Evolutionary conservation across 1,139 yeast species (phyloP).

Genomic region (Pichia inconspicua): DNA sequence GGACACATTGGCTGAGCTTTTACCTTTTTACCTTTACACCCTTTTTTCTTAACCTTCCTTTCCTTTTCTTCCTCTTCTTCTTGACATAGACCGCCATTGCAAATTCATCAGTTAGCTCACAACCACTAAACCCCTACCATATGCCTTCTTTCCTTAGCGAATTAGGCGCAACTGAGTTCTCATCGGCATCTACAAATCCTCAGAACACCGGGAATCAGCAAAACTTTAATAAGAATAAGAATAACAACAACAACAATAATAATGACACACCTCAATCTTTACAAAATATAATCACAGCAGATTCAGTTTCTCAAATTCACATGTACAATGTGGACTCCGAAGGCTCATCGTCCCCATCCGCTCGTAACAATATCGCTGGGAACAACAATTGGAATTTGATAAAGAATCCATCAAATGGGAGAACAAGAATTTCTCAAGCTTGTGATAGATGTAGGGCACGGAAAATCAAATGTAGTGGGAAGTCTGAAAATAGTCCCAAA

Average conservation of each 20-base stretch:
- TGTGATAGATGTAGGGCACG: slow-evolving; percentile 74
- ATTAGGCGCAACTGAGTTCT: background rate
- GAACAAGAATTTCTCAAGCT: slow-evolving; percentile 58
- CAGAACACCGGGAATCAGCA: background rate
- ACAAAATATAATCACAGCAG: background rate
- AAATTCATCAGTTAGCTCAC: no score
- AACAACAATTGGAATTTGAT: slow-evolving; percentile 25
- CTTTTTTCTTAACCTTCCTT: no score
- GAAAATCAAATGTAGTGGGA: slow-evolving; percentile 71
- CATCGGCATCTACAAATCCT: background rate
- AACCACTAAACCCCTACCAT: background rate
- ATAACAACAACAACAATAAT: no score
- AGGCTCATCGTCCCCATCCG: background rate
- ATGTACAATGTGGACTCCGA: background rate
- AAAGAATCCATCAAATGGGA: slow-evolving; percentile 28
- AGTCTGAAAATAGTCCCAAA: slow-evolving; percentile 38
- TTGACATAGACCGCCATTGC: no score
- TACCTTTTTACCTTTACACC: no score
- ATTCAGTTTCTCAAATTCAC: background rate
- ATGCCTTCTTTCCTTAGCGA: background rate
- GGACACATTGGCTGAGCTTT: no score
- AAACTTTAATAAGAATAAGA: no score
- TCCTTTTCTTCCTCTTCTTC: no score
- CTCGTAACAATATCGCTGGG: background rate
- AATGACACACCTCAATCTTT: background rate